Evolutionary conservation across 176 grass and related monocot species (phyloP).

Genomic region (Cenchrus americanus): DNA sequence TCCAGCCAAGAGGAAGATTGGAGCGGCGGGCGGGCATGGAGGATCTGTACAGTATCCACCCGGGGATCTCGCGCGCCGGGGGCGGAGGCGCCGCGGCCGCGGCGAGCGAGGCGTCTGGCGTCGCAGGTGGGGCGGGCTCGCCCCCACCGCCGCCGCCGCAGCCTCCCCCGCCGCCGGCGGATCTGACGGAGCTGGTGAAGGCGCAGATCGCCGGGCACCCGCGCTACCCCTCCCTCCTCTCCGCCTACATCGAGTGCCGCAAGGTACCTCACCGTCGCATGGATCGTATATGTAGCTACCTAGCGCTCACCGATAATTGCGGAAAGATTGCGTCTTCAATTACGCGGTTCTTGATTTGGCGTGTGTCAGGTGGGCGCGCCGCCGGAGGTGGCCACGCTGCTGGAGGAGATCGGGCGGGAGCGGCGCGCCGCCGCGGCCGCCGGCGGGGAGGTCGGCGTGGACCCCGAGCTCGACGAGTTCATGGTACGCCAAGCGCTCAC

Average conservation of each 20-base stretch:
- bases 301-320: neutral
- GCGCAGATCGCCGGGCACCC: constrained; percentile 94
- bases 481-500: constrained; percentile 57
- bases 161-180: constrained; percentile 42
- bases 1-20: constrained; percentile 10
- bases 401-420: constrained; percentile 83
- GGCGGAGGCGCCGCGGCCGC: constrained; percentile 4
- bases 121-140: constrained; percentile 32
- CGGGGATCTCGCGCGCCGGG: constrained; percentile 60
- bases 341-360: constrained; percentile 38
- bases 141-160: constrained; percentile 6
- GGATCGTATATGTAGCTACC: neutral
- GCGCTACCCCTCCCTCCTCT: constrained; percentile 82
- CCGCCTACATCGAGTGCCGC: constrained; percentile 95
- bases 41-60: constrained; percentile 93
- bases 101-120: constrained; percentile 44
- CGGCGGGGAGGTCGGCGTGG: constrained; percentile 55
- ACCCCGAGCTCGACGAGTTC: constrained; percentile 98
- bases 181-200: constrained; percentile 88
- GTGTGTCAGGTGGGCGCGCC: constrained; percentile 75
- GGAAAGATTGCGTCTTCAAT: constrained; percentile 6
- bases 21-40: constrained; percentile 49
- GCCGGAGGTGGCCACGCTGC: constrained; percentile 76
- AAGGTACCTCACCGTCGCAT: constrained; percentile 50
- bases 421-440: constrained; percentile 31